Conservation (phyloP, 768 basidiomycete genomes). For the Podaxis sp. region DNA sequence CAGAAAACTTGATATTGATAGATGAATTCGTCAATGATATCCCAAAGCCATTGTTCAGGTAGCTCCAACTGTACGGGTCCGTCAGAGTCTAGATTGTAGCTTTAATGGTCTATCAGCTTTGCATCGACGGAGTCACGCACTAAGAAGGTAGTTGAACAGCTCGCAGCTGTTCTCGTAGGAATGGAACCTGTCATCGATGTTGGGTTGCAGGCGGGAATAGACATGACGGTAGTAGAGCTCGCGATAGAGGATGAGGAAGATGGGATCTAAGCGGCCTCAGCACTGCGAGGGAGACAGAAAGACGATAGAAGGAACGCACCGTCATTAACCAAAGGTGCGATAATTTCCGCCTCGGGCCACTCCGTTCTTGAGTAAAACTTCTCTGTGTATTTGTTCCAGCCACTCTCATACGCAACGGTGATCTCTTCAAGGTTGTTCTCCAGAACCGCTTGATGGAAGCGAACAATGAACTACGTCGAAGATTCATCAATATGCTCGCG, state of each 20-base stretch:
- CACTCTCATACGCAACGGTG: conserved; percentile 91
- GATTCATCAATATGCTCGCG: conserved; percentile 13
- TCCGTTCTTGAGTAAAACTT: conserved; percentile 93
- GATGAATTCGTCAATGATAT: conserved; percentile 96
- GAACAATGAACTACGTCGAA: conserved; percentile 77
- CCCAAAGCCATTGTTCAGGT: conserved; percentile 98
- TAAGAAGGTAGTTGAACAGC: conserved; percentile 95
- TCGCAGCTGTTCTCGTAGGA: conserved; percentile 98
- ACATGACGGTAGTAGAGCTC: conserved; percentile 96
- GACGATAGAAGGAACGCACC: conserved; percentile 44
- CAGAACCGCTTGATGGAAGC: conserved; percentile 91
- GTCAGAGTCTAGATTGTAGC: conserved; percentile 69
- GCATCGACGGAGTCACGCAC: conserved; percentile 41
- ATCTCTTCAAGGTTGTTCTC: conserved; percentile 92
- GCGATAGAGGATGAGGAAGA: conserved; percentile 95
- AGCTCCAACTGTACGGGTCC: conserved; percentile 91
- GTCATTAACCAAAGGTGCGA: conserved; percentile 92
- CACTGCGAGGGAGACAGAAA: background rate
- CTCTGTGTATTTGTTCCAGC: conserved; percentile 96
- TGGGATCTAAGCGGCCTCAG: conserved; percentile 59
- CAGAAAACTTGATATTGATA: conserved; percentile 98
- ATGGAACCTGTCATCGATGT: conserved; percentile 97
- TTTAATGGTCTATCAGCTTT: background rate
- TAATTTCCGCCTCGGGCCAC: conserved; percentile 97
- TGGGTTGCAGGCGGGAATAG: conserved; percentile 91